phyloP scores from a whole-genome alignment of 202 grass and related monocot species.

The Sporobolus alterniflorus region DNA sequence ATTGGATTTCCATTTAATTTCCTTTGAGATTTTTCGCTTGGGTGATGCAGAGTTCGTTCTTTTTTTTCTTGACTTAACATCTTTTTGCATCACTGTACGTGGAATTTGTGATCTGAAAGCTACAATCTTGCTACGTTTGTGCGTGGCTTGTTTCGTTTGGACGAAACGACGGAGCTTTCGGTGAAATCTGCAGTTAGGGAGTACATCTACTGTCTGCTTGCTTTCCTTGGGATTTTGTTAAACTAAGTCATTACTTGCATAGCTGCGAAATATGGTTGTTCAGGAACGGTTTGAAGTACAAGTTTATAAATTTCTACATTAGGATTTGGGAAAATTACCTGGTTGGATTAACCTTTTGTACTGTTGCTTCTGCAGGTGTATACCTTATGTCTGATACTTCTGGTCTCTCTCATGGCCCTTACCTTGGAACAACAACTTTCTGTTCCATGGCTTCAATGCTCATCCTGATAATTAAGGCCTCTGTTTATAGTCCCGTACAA shows the following conservation, averaged over 20 bases:
- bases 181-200: conserved; percentile 12
- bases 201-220: conserved; percentile 22
- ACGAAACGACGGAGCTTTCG: not conserved
- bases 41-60: not conserved
- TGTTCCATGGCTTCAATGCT: conserved; percentile 80
- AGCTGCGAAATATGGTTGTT: not conserved
- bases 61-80: conserved; percentile 1
- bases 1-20: not conserved
- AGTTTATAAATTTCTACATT: not conserved
- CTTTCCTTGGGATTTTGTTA: conserved; percentile 17
- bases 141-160: conserved; percentile 31
- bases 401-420: conserved; percentile 69
- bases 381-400: conserved; percentile 75
- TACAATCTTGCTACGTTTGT: conserved; percentile 23
- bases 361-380: conserved; percentile 64
- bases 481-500: conserved; percentile 63
- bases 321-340: not conserved
- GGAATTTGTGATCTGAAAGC: conserved; percentile 43
- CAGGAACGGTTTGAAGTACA: not conserved
- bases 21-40: not conserved
- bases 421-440: conserved; percentile 78
- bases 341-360: conserved; percentile 23
- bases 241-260: not conserved
- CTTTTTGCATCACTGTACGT: conserved; percentile 11
- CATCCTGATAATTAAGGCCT: conserved; percentile 79